Conservation (phyloP, 352 stramenopile genomes). For the Phytophthora capsici region DNA sequence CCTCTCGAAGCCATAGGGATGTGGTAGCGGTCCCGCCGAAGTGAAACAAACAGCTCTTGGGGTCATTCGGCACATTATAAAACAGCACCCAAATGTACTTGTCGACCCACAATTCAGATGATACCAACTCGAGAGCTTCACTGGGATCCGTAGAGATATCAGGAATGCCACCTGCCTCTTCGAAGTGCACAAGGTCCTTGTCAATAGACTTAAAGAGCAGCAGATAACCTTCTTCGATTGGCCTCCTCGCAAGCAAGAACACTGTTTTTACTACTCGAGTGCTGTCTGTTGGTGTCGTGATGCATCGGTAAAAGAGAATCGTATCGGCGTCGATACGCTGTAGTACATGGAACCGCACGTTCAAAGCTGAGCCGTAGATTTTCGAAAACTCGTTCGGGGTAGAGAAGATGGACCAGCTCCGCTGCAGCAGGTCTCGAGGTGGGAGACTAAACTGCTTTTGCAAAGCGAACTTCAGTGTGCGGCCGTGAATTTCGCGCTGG, state of each 20-base stretch:
- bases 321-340: slow-evolving; percentile 62
- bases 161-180: slow-evolving; percentile 42
- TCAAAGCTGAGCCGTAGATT: slow-evolving; percentile 54
- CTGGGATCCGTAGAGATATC: slow-evolving; percentile 5
- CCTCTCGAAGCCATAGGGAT: slow-evolving; percentile 65
- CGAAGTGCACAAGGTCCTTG: slow-evolving; percentile 55
- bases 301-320: slow-evolving; percentile 63
- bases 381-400: slow-evolving; percentile 48
- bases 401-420: slow-evolving; percentile 69
- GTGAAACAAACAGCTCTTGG: slow-evolving; percentile 52
- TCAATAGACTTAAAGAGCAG: slow-evolving; percentile 70
- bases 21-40: slow-evolving; percentile 65
- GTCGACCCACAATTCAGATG: slow-evolving; percentile 58
- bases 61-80: slow-evolving; percentile 35
- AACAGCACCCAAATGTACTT: slow-evolving; percentile 76
- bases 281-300: slow-evolving; percentile 40
- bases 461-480: slow-evolving; percentile 65
- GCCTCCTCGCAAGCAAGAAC: slow-evolving; percentile 63
- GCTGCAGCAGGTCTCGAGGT: slow-evolving; percentile 49
- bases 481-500: slow-evolving; percentile 52
- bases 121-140: slow-evolving; percentile 7
- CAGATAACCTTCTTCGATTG: slow-evolving; percentile 63
- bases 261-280: slow-evolving; percentile 57
- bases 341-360: slow-evolving; percentile 54
- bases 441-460: slow-evolving; percentile 60